Percentiles rank a stretch among this genome's conserved stretches.
Evolutionary conservation across 768 basidiomycete genomes (phyloP).

Genomic region (Xerocomellus intermedius): DNA sequence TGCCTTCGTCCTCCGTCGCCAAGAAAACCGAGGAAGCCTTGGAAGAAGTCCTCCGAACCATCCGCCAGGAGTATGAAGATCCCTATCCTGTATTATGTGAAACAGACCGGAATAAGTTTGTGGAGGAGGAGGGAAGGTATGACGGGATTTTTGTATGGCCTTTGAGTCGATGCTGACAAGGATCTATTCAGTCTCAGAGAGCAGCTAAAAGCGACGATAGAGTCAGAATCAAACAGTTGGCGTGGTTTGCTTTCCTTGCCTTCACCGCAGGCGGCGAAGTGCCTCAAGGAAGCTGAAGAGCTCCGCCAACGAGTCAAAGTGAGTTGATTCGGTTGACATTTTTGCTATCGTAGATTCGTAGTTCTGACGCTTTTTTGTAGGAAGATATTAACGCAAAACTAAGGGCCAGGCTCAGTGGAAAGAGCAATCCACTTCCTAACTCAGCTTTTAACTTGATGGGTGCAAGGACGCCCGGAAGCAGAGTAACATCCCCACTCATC

Average conservation of each 20-base stretch:
- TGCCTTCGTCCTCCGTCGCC: slow-evolving; percentile 5
- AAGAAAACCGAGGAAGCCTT: not conserved
- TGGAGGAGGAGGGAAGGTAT: slow-evolving; percentile 8
- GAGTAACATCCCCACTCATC: not conserved
- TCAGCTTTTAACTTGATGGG: not conserved
- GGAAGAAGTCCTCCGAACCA: not conserved
- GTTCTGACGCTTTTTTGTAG: not conserved
- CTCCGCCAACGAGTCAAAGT: slow-evolving; percentile 9
- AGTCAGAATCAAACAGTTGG: not conserved
- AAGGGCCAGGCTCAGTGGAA: slow-evolving; percentile 1
- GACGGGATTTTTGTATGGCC: not conserved
- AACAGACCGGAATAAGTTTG: not conserved
- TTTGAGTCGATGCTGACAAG: not conserved
- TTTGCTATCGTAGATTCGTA: not conserved
- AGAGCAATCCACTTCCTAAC: not conserved
- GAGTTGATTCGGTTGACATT: not conserved
- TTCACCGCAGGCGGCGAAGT: slow-evolving; percentile 3
- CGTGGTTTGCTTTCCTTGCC: slow-evolving; percentile 3
- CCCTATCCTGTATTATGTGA: slow-evolving; percentile 1
- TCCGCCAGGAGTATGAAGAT: not conserved
- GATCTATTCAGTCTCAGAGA: slow-evolving; percentile 9
- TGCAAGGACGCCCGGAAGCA: not conserved
- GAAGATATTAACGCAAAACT: not conserved
- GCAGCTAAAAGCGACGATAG: not conserved
- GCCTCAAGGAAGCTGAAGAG: not conserved